Evolutionary conservation across 768 basidiomycete species (phyloP).

Genomic region (Dioszegia crocea): DNA sequence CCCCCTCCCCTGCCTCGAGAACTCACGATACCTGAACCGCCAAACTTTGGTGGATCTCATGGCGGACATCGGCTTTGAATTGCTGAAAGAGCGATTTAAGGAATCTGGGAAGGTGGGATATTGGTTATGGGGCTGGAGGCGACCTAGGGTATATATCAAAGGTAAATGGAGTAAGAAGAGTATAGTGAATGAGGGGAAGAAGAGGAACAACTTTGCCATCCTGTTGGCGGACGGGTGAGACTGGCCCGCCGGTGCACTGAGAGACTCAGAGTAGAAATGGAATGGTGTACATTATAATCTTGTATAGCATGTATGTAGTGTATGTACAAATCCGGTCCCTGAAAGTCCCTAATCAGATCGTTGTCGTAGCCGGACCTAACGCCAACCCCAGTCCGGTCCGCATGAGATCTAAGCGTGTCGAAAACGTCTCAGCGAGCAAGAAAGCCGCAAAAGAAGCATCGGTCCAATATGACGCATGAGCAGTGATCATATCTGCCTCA

Average conservation of each 20-base stretch:
- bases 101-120: slow-evolving; percentile 78
- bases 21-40: slow-evolving; percentile 75
- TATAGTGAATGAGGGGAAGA: slow-evolving; percentile 59
- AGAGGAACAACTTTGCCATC: slow-evolving; percentile 76
- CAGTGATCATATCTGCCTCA: slow-evolving; percentile 44
- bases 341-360: neutral
- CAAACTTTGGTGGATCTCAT: slow-evolving; percentile 54
- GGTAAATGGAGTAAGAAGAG: slow-evolving; percentile 55
- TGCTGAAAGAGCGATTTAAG: slow-evolving; percentile 62
- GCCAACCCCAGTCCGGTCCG: slow-evolving; percentile 50
- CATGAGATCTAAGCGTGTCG: slow-evolving; percentile 46
- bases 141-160: neutral
- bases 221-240: slow-evolving; percentile 22
- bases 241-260: no score
- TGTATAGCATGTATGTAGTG: neutral
- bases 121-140: slow-evolving; percentile 60
- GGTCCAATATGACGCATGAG: slow-evolving; percentile 52
- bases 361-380: neutral
- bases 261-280: no score
- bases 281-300: neutral
- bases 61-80: slow-evolving; percentile 60
- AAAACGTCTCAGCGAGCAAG: slow-evolving; percentile 52
- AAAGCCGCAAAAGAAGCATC: slow-evolving; percentile 52
- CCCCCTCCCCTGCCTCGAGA: slow-evolving; percentile 75
- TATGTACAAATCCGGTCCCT: no score